Conservation (phyloP, 2,329 filamentous ascomycete species). For the Fusarium lyarnte region DNA sequence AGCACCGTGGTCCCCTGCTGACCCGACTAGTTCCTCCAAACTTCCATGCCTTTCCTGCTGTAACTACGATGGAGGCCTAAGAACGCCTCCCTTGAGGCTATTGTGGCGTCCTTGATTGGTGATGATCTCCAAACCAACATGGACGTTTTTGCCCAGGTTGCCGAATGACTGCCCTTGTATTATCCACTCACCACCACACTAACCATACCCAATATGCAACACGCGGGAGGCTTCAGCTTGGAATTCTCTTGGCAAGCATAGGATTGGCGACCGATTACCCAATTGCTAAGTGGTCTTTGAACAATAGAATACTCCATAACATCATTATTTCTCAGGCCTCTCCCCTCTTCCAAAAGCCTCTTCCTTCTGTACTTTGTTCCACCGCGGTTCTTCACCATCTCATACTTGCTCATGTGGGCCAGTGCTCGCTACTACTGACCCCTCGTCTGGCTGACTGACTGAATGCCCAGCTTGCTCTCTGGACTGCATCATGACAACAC, state of each 20-base stretch:
- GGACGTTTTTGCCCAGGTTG: constrained; percentile 11
- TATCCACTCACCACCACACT: constrained; percentile 35
- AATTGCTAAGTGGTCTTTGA: constrained; percentile 3
- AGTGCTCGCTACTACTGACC: constrained; percentile 21
- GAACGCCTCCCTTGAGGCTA: constrained; percentile 3
- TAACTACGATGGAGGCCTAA: neutral
- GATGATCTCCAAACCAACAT: constrained; percentile 13
- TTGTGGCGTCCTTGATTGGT: constrained; percentile 24
- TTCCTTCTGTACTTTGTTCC: neutral
- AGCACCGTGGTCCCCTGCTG: constrained; percentile 10
- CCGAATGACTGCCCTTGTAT: constrained; percentile 18
- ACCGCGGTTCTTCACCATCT: constrained; percentile 11
- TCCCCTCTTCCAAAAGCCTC: constrained; percentile 12
- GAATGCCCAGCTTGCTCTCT: constrained; percentile 7
- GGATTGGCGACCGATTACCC: constrained; percentile 17
- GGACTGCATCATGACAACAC: constrained; percentile 34
- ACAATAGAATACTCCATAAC: constrained; percentile 16
- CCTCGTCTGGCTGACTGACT: constrained; percentile 23
- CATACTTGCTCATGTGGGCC: constrained; percentile 11
- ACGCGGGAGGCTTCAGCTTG: constrained; percentile 24
- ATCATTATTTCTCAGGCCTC: constrained; percentile 11
- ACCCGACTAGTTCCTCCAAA: neutral
- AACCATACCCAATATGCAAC: constrained; percentile 30
- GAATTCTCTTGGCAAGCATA: constrained; percentile 17
- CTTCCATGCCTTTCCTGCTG: neutral